Evolutionary conservation across 768 basidiomycete genomes (phyloP), one percentile per base, ranked within the genome.

Genomic region (Chalciporus piperatus): DNA sequence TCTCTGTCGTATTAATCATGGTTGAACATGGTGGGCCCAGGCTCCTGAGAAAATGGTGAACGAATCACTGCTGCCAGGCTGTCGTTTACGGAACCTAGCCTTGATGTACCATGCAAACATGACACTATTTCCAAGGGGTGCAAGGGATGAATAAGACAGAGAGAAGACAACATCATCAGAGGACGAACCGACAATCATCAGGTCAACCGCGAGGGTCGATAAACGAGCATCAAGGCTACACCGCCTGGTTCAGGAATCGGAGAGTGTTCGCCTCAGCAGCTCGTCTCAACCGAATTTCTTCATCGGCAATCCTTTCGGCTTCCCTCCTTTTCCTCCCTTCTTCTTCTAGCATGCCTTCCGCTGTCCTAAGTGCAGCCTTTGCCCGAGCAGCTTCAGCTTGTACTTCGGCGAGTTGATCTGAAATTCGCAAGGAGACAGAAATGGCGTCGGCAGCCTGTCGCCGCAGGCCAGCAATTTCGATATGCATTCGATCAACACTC

Each of bases 381-480:
- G 78, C 73, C 48, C 81, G 72, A 44, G 81, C 75, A 1, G 76
- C 74, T 56, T 89, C 87, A 33, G 80, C 72, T 55, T 87, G 81
- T 9, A 79, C 82, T 53, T 82, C 79, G 9, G 79, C 73, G n/a
- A 91, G 74, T 60, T 89, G 83, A 61, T 87, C 85, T 16, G 86
- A 79, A 54, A 91, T 74, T 51, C 80, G 75, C 47, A 83, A 68
- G 3, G 85, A 85, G 25, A 82, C 75, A 6, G 81, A 81, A 50
- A 84, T 77, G 6, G 86, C 84, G 55, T 89, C 84, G 19, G 84
- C 76, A 16, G 85, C 80, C 63, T 87, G 84, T 48, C 81, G 77
- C 42, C 84, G 80, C 49, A 90, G 71, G 35, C 66, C 76, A 9
- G 75, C 77, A 62, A 88, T 76, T 68, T 91, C 87, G 59, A 78